Base-by-base conservation (phyloP, 805 yeast genomes). In the Middelhovenomyces tepae region DNA sequence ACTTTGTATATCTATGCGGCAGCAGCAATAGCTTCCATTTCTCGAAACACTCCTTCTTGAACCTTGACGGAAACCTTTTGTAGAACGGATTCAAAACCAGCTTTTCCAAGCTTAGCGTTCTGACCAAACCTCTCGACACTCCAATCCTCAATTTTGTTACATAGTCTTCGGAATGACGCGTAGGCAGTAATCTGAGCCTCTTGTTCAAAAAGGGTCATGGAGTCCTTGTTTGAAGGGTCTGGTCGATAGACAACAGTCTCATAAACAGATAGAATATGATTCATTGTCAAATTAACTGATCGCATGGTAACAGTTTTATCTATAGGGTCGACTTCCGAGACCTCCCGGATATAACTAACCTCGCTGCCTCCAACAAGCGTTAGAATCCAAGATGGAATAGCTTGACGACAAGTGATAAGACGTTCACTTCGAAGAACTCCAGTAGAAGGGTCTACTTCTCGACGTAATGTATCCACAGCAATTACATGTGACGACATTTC, bases 111-210 rank as follows among this genome's bases (percentile, higher is more conserved):
- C 35, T 59, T 59, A 10, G 97, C 95, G 56, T 89, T 89, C 53
- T 83, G 91, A 28, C 77, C 74, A 57, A 89, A 91, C 53, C 96
- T 65, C 50, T 82, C 83, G 4, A 84, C 79, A 0, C 87, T 73
- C 94, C 95, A 89, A 31, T 85, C 93, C 56, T 89, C 98, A 40
- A 89, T 65, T 55, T 81, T 78, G 51, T 75, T 81, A 54, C 94
- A 80, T 4, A 91, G 57, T 38, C 73, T 68, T 35, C 66, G 59
- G 58, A 85, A 69, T 2, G 79, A 64, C 6, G 85, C 83, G 55
- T 77, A 80, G 0, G 97, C 95, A 2, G 86, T 78, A 46, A 89
- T 84, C 43, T 81, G 85, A 0, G 98, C 98, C 42, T 71, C 74
- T 57, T 89, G 98, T 22, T 61, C 56, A 53, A 87, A 87, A 7